phyloP scores from a whole-genome alignment of 495 filamentous ascomycete genomes.

The Neurospora terricola region DNA sequence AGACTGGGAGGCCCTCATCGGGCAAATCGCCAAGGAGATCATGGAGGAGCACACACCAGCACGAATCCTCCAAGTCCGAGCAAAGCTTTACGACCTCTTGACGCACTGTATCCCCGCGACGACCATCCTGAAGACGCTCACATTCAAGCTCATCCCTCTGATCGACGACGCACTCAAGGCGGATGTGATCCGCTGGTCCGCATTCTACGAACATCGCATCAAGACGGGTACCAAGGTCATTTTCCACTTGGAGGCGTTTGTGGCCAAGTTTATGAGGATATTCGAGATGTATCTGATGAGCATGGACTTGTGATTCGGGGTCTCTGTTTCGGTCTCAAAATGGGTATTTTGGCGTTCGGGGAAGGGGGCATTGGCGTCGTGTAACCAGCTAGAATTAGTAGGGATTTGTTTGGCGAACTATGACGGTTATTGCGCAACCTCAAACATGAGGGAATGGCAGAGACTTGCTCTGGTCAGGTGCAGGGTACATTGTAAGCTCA shows the following conservation, averaged over 20 bases:
- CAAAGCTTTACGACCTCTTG: conserved; percentile 89
- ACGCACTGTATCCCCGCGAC: conserved; percentile 95
- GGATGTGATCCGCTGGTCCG: conserved; percentile 90
- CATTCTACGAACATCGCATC: conserved; percentile 93
- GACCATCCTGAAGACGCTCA: conserved; percentile 83
- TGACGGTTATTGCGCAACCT: neutral
- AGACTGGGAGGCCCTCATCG: conserved; percentile 89
- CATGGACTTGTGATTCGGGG: conserved; percentile 51
- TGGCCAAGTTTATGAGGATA: conserved; percentile 95
- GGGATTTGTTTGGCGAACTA: neutral
- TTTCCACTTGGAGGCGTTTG: conserved; percentile 96
- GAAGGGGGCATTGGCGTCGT: conserved; percentile 3
- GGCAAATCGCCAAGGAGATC: conserved; percentile 81
- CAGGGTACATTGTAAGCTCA: neutral
- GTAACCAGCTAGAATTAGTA: neutral
- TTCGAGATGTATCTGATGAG: conserved; percentile 89
- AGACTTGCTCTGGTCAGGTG: neutral
- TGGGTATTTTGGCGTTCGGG: neutral
- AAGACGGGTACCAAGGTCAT: conserved; percentile 88
- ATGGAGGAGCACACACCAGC: conserved; percentile 82
- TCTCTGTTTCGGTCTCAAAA: neutral
- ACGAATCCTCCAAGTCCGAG: conserved; percentile 73
- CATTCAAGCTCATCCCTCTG: conserved; percentile 79
- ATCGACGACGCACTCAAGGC: conserved; percentile 82
- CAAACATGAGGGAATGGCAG: neutral